Percentiles rank a stretch among this genome's conserved stretches.
These are phyloP conservation scores for Diospyros kaki DNA, from an alignment of 148 eudicot species.

Conservation along the genomic window DNA sequence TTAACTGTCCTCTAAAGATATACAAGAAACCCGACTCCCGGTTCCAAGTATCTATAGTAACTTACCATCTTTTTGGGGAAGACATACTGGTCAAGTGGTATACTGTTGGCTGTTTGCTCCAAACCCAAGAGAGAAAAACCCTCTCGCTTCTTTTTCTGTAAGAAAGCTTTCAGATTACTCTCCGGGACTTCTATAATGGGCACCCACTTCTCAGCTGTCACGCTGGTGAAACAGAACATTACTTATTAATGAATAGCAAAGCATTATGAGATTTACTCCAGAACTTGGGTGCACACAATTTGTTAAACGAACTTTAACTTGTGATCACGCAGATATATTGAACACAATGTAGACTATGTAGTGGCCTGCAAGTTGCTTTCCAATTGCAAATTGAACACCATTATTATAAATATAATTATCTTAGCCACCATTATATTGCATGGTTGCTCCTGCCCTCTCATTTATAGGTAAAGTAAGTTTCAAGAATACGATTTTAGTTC, in stretches of 20 bases:
- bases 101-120: slow-evolving; percentile 97
- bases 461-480: not conserved
- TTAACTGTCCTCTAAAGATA: not conserved
- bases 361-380: not conserved
- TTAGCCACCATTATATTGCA: not conserved
- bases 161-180: slow-evolving; percentile 56
- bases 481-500: not conserved
- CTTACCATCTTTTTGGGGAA: slow-evolving; percentile 78
- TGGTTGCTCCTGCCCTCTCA: slow-evolving; percentile 1
- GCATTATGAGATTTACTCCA: not conserved
- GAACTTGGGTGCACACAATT: not conserved
- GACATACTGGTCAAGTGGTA: slow-evolving; percentile 66
- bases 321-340: not conserved
- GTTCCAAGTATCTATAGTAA: slow-evolving; percentile 12
- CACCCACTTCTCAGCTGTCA: slow-evolving; percentile 98
- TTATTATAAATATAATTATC: not conserved
- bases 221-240: slow-evolving; percentile 43
- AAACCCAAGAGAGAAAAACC: slow-evolving; percentile 85
- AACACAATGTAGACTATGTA: not conserved
- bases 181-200: slow-evolving; percentile 86
- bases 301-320: no score
- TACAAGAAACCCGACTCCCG: not conserved
- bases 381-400: not conserved
- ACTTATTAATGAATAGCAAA: not conserved
- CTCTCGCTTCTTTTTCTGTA: slow-evolving; percentile 82